These are phyloP conservation scores for Cytospora chrysosperma DNA, from an alignment of 2,329 filamentous ascomycete genomes.

Conservation along the genomic window DNA sequence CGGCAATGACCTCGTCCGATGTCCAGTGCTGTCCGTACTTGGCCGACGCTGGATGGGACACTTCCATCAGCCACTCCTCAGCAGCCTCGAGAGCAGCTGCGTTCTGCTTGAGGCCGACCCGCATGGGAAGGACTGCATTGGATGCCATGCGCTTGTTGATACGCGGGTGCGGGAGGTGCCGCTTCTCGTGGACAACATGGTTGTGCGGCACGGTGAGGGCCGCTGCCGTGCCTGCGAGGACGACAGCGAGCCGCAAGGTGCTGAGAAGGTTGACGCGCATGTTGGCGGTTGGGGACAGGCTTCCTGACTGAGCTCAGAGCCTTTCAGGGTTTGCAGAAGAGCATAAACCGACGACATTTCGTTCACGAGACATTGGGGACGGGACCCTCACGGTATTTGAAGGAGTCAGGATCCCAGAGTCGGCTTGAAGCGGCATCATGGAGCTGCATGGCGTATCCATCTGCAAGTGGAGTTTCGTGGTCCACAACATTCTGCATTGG, in stretches of 20 bases:
- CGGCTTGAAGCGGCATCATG: neutral
- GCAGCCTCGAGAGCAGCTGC: constrained; percentile 11
- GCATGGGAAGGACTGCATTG: constrained; percentile 10
- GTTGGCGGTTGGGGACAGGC: neutral
- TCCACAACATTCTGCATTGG: neutral
- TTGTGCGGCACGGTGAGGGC: constrained; percentile 12
- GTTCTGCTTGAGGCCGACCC: constrained; percentile 15
- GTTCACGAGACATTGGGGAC: neutral
- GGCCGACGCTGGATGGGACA: constrained; percentile 13
- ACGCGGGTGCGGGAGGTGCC: constrained; percentile 9
- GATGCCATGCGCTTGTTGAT: constrained; percentile 16
- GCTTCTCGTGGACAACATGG: constrained; percentile 16
- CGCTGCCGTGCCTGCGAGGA: neutral
- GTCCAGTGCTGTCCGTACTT: constrained; percentile 35
- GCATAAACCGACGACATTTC: neutral
- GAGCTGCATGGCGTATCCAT: neutral
- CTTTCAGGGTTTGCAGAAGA: neutral
- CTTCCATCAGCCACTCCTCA: constrained; percentile 20
- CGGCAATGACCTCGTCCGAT: constrained; percentile 36
- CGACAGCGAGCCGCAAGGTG: constrained; percentile 10
- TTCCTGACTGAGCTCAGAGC: neutral
- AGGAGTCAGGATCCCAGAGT: neutral
- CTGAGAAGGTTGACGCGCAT: constrained; percentile 9
- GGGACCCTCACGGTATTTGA: neutral
- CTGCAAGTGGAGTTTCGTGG: neutral